Base-by-base conservation (phyloP, 2,329 filamentous ascomycete genomes). In the Talaromyces sp. region DNA sequence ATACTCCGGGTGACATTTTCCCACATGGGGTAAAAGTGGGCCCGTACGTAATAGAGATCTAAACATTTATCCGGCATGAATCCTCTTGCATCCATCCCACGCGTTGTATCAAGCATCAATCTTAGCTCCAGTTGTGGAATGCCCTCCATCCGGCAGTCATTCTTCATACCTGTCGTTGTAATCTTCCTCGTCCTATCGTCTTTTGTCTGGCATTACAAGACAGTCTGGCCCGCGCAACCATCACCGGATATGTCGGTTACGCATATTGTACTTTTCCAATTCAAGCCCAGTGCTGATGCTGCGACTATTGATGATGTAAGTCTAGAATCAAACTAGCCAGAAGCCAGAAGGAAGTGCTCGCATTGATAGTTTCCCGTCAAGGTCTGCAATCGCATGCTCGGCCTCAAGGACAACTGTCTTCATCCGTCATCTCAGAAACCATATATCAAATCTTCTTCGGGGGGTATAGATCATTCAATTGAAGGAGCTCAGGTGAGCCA, bases 251-350 rank as follows among this genome's bases (percentile, higher is more conserved):
- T 90, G 88, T 73, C 86, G 0, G 82, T 91, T 69, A 80, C 86
- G n/a, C 89, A 91, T 73, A 83, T 91, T 60, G 88, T 91, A 3
- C 79, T 90, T 31, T 89, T 91, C 70, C 82, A 86, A 67, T 90
- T 90, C 80, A 88, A 88, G 71, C 74, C 84, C 0, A 78, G 79
- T 0, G 74, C 81, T 1, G 78, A 79, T 1, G 69, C 80, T 0
- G 81, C 83, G 16, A 79, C 84, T 37, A 78, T 90, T 8, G 79
- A 85, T 69, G 82, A 85, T 70, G 89, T 89, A 76, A 54, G 82
- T 76, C 19, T 22, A 27, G n/a, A 39, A 35, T 47, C 35, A 1
- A 37, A 37, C 2, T 11, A 37, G 9, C 9, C 35, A 37, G 4
- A 13, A 37, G 9, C 9, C 35, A 37, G 4, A 13, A 37, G 7